phyloP scores from a whole-genome alignment of 1,284 basidiomycete genomes.

The Phaffia rhodozyma region DNA sequence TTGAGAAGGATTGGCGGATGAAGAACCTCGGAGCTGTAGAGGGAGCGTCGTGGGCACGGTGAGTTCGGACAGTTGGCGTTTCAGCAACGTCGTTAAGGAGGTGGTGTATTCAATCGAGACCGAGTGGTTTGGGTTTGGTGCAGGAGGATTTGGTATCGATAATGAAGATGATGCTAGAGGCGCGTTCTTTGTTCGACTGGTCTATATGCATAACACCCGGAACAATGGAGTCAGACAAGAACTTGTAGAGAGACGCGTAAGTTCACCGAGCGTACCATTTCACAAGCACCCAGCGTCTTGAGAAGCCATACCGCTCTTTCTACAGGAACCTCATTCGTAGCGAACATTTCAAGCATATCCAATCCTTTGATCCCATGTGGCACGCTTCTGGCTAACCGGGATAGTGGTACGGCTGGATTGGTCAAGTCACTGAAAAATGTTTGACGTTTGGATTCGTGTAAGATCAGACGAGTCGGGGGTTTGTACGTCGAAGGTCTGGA shows the following conservation, averaged over 20 bases:
- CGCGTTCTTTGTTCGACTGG: too few species aligned
- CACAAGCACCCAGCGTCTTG: conserved; percentile 85
- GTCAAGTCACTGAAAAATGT: conserved; percentile 87
- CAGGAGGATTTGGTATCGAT: conserved; percentile 37
- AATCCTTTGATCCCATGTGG: conserved; percentile 88
- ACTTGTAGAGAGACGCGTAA: conserved; percentile 9
- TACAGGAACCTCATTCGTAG: conserved; percentile 66
- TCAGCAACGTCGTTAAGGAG: conserved; percentile 72
- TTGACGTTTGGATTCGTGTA: conserved; percentile 76
- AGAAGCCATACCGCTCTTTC: conserved; percentile 90
- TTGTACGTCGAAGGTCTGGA: conserved; percentile 61
- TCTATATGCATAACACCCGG: too few species aligned
- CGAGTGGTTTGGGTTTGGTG: conserved; percentile 59
- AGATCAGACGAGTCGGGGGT: conserved; percentile 73
- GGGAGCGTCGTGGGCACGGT: conserved; percentile 64
- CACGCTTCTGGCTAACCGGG: conserved; percentile 74
- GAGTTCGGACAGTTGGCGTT: conserved; percentile 77
- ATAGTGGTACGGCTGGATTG: conserved; percentile 72
- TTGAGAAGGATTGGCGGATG: conserved; percentile 44
- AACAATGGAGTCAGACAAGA: background rate
- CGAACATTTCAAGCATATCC: conserved; percentile 78
- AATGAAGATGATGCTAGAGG: conserved; percentile 1
- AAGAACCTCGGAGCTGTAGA: conserved; percentile 34
- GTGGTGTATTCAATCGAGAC: conserved; percentile 81
- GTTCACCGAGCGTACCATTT: conserved; percentile 51